Evolutionary conservation across 495 filamentous ascomycete genomes (phyloP).

Genomic region (Aspergillus bridgeri): DNA sequence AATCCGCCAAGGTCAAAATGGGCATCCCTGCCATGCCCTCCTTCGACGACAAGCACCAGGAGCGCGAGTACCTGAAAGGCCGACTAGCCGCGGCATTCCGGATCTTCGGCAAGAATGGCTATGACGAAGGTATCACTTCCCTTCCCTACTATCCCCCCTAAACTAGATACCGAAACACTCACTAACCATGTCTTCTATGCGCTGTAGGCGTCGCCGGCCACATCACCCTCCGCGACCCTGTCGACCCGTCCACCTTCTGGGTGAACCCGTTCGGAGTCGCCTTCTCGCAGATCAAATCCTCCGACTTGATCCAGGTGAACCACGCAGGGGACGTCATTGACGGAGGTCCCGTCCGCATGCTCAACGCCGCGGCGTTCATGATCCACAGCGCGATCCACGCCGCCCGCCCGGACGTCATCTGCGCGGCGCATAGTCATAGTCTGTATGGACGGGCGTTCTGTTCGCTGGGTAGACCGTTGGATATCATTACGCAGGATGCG

Average conservation of each 20-base stretch:
- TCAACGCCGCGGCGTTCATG: conserved; percentile 69
- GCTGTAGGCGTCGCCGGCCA: conserved; percentile 52
- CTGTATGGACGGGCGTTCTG: conserved; percentile 70
- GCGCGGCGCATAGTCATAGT: conserved; percentile 70
- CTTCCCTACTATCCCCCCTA: neutral
- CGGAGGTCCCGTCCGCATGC: conserved; percentile 55
- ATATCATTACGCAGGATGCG: conserved; percentile 70
- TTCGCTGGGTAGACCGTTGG: conserved; percentile 60
- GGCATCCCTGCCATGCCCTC: conserved; percentile 47
- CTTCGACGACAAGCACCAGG: conserved; percentile 58
- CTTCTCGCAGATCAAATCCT: conserved; percentile 65
- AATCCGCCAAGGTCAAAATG: conserved; percentile 43
- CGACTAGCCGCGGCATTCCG: conserved; percentile 64
- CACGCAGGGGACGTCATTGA: conserved; percentile 63
- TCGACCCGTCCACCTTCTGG: conserved; percentile 69
- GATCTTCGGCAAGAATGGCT: conserved; percentile 67
- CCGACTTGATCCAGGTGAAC: conserved; percentile 70
- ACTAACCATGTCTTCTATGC: neutral
- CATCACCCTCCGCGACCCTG: conserved; percentile 63
- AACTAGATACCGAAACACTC: neutral
- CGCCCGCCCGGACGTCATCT: conserved; percentile 68
- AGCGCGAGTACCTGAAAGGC: conserved; percentile 64
- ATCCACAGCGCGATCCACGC: conserved; percentile 66
- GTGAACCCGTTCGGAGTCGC: conserved; percentile 76
- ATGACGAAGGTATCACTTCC: conserved; percentile 52